Evolutionary conservation across 768 basidiomycete species (phyloP).

Genomic region (Podaxis sp.): DNA sequence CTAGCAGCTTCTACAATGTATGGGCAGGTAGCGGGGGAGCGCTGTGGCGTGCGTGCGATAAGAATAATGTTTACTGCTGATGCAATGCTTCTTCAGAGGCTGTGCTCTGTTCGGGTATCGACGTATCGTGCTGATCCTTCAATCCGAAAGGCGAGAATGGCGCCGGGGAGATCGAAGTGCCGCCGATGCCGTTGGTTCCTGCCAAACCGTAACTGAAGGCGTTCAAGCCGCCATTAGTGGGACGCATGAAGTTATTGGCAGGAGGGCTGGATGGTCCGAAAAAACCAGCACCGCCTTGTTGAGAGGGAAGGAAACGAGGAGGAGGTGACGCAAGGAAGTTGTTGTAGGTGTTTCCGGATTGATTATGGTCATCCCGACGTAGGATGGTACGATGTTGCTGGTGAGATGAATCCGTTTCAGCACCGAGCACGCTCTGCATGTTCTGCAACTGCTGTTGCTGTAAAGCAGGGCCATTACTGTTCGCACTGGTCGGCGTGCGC

Average conservation of each 20-base stretch:
- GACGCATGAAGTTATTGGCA: constrained; percentile 34
- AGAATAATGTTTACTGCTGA: constrained; percentile 29
- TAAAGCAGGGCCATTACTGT: constrained; percentile 33
- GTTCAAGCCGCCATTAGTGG: constrained; percentile 25
- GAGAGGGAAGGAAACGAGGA: constrained; percentile 42
- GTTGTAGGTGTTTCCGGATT: constrained; percentile 22
- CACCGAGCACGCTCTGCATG: constrained; percentile 16
- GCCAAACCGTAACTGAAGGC: constrained; percentile 29
- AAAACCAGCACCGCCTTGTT: constrained; percentile 7
- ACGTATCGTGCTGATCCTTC: constrained; percentile 29
- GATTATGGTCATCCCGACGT: constrained; percentile 17
- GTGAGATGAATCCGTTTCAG: constrained; percentile 18
- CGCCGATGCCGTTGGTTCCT: constrained; percentile 21
- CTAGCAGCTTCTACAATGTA: constrained; percentile 46
- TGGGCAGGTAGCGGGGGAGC: constrained; percentile 20
- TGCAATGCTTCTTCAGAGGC: constrained; percentile 34
- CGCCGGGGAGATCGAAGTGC: constrained; percentile 21
- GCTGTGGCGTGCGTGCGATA: constrained; percentile 24
- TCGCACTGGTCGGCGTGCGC: constrained; percentile 70
- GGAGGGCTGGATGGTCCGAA: constrained; percentile 23
- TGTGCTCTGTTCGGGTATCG: constrained; percentile 36
- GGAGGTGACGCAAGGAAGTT: constrained; percentile 44
- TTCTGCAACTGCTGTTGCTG: constrained; percentile 43
- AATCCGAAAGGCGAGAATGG: constrained; percentile 40
- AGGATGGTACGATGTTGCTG: constrained; percentile 20